Percentiles rank a stretch among this genome's conserved stretches.
phyloP scores from a whole-genome alignment of 164 flowering plant genomes.

The Paratinospora sagittata region DNA sequence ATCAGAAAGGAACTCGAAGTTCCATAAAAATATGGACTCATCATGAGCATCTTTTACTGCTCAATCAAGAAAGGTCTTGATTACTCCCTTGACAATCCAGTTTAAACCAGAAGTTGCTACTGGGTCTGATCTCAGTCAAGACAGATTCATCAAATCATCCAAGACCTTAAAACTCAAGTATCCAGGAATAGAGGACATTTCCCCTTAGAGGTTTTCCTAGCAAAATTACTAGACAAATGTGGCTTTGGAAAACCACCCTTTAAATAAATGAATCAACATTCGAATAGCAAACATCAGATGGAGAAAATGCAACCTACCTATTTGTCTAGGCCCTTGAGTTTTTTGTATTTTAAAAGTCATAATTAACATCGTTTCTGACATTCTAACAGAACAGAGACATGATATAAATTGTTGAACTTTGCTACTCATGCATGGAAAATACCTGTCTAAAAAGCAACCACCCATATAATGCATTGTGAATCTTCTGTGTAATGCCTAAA shows the following conservation, averaged over 20 bases:
- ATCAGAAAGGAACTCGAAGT: not conserved
- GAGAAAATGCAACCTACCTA: not conserved
- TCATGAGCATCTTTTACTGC: not conserved
- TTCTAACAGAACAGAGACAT: slow-evolving; percentile 1
- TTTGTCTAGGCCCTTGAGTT: not conserved
- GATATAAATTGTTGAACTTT: too few species aligned
- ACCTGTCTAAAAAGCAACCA: slow-evolving; percentile 90
- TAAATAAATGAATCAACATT: not conserved
- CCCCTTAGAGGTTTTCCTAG: not conserved
- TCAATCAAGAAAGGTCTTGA: not conserved
- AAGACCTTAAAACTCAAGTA: not conserved
- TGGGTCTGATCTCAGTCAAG: too few species aligned
- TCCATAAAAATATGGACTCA: not conserved
- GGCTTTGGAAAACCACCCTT: not conserved
- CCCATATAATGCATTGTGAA: slow-evolving; percentile 56
- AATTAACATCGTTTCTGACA: not conserved
- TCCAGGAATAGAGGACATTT: not conserved
- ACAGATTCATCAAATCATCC: not conserved
- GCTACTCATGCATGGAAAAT: slow-evolving; percentile 10
- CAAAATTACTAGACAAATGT: not conserved
- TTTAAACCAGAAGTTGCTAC: not conserved
- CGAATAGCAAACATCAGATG: not conserved
- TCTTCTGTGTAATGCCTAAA: slow-evolving; percentile 63
- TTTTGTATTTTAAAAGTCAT: not conserved
- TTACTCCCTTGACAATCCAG: not conserved